phyloP scores from a whole-genome alignment of 1,284 basidiomycete species.

The Cryptococcus sp. region DNA sequence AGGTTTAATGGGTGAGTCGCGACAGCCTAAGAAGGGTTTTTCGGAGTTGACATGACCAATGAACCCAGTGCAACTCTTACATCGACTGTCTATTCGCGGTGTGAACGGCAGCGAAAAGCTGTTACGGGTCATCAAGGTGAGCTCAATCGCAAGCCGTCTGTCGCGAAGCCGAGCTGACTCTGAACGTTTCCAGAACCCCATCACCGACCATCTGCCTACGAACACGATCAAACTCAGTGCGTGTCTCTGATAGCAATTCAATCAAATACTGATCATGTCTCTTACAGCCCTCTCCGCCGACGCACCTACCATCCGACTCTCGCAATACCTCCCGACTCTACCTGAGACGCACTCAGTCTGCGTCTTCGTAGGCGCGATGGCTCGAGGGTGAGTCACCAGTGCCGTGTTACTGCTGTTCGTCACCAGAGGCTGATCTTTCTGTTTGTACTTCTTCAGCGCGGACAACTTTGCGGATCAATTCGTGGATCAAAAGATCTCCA shows the following conservation, averaged over 20 bases:
- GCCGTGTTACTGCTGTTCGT: background rate
- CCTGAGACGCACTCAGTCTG: conserved; percentile 87
- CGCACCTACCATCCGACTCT: conserved; percentile 78
- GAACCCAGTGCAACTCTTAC: conserved; percentile 84
- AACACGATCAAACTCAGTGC: conserved; percentile 94
- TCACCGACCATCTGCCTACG: conserved; percentile 90
- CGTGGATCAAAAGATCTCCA: conserved; percentile 97
- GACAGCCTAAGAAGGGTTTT: background rate
- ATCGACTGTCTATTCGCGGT: conserved; percentile 91
- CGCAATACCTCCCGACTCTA: conserved; percentile 75
- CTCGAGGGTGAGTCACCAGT: conserved; percentile 62
- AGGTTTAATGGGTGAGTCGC: conserved; percentile 86
- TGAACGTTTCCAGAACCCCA: conserved; percentile 69
- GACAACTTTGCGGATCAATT: conserved; percentile 94
- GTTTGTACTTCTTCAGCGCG: conserved; percentile 53
- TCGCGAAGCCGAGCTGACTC: no score
- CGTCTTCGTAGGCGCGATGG: conserved; percentile 98
- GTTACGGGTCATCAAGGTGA: conserved; percentile 89
- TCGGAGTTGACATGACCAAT: background rate
- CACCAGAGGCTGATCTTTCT: background rate
- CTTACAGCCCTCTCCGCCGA: conserved; percentile 83
- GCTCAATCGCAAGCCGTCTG: conserved; percentile 28
- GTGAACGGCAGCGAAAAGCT: conserved; percentile 97
- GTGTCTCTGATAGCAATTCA: conserved; percentile 43
- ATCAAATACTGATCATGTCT: conserved; percentile 3